These are phyloP conservation scores for Draba incana DNA, from an alignment of 345 rosid species.

Conservation along the genomic window DNA sequence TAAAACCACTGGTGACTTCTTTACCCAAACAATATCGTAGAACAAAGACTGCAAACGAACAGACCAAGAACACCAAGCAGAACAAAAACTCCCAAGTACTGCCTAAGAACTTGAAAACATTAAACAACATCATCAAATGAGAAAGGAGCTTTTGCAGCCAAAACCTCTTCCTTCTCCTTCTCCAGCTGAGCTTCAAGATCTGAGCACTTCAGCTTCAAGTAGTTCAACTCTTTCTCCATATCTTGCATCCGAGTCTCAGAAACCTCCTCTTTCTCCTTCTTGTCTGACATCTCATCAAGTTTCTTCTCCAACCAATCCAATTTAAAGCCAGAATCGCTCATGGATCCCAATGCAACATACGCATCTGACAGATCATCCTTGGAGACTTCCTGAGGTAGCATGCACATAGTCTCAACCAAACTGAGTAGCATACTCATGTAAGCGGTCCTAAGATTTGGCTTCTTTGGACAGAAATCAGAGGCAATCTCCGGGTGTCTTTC, in stretches of 20 bases:
- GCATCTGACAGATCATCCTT: slow-evolving; percentile 23
- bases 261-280: slow-evolving; percentile 12
- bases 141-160: slow-evolving; percentile 17
- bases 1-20: background rate
- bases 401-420: slow-evolving; percentile 31
- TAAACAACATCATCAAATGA: slow-evolving; percentile 28
- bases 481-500: slow-evolving; percentile 36
- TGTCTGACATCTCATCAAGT: slow-evolving; percentile 19
- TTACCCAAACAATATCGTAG: background rate
- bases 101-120: background rate
- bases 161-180: slow-evolving; percentile 30
- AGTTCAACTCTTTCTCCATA: slow-evolving; percentile 32
- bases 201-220: slow-evolving; percentile 22
- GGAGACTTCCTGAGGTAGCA: slow-evolving; percentile 4
- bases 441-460: slow-evolving; percentile 13
- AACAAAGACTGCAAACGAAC: background rate
- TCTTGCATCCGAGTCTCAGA: background rate
- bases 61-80: background rate
- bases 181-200: slow-evolving; percentile 24
- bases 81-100: background rate
- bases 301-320: slow-evolving; percentile 39
- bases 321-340: slow-evolving; percentile 31
- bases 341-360: background rate
- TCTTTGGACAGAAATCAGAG: slow-evolving; percentile 18
- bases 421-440: slow-evolving; percentile 32